Percentiles rank a stretch among this genome's conserved stretches.
These are phyloP conservation scores for Pezicula carpinea DNA, from an alignment of 2,329 filamentous ascomycete species.

Conservation along the genomic window DNA sequence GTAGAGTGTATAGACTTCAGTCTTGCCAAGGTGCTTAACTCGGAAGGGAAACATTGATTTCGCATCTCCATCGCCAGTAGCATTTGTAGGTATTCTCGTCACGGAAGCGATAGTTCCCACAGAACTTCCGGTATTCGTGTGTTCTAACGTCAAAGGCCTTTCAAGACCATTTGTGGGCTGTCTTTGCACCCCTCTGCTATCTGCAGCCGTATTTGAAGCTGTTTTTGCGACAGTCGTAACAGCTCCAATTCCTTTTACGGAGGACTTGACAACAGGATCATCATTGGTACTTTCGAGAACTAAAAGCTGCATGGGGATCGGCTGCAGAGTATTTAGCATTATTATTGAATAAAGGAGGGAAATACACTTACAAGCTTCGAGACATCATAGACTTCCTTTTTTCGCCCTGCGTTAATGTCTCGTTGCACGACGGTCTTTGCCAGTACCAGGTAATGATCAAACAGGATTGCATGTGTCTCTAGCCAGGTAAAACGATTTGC, in stretches of 20 bases:
- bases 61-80: conserved; percentile 40
- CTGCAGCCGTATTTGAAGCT: conserved; percentile 56
- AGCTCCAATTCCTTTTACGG: conserved; percentile 52
- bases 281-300: conserved; percentile 91
- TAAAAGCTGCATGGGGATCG: conserved; percentile 94
- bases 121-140: conserved; percentile 65
- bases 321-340: conserved; percentile 50
- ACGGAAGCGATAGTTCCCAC: conserved; percentile 44
- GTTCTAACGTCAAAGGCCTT: conserved; percentile 57
- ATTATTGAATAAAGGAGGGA: background rate
- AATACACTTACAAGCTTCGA: conserved; percentile 67
- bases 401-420: conserved; percentile 66
- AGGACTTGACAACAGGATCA: conserved; percentile 78
- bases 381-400: conserved; percentile 82
- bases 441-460: conserved; percentile 94
- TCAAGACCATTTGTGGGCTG: conserved; percentile 30
- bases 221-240: conserved; percentile 56
- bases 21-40: conserved; percentile 88
- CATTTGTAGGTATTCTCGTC: conserved; percentile 41
- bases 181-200: conserved; percentile 41
- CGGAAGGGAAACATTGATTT: conserved; percentile 79
- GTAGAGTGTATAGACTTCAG: conserved; percentile 85
- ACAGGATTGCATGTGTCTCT: conserved; percentile 87
- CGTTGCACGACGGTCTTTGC: conserved; percentile 70
- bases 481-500: conserved; percentile 89